Percentiles rank a stretch among this genome's conserved stretches.
These are phyloP conservation scores for Barnettozyma botsteinii DNA, from an alignment of 805 yeast genomes.

Conservation along the genomic window DNA sequence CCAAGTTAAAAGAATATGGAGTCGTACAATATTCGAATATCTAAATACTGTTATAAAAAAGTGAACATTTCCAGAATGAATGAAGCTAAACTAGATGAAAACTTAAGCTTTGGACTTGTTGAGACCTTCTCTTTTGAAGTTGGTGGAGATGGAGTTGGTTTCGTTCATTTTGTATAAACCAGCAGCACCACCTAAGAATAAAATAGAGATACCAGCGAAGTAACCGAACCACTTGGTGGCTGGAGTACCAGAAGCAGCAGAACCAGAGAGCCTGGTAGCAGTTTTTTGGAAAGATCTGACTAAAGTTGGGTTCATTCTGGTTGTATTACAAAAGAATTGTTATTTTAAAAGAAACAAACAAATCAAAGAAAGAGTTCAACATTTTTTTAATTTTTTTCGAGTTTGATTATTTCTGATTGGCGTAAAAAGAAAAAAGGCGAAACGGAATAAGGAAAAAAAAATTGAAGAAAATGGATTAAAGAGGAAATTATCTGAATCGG, in stretches of 20 bases:
- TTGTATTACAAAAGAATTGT: too few species aligned
- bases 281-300: constrained; percentile 25
- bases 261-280: constrained; percentile 18
- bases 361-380: neutral
- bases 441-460: too few species aligned
- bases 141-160: constrained; percentile 17
- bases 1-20: too few species aligned
- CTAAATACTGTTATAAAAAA: too few species aligned
- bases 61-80: too few species aligned
- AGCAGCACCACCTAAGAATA: constrained; percentile 20
- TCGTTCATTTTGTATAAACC: constrained; percentile 23
- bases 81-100: too few species aligned
- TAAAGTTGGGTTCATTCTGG: constrained; percentile 26
- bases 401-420: neutral
- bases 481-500: too few species aligned
- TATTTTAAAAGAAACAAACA: neutral
- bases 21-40: too few species aligned
- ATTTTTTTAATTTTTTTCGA: too few species aligned
- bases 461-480: too few species aligned
- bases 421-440: too few species aligned
- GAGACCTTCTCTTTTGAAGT: constrained; percentile 19
- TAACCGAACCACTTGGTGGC: constrained; percentile 22
- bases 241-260: constrained; percentile 13
- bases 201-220: constrained; percentile 22
- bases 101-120: constrained; percentile 12